phyloP scores from a whole-genome alignment of 805 yeast genomes.

The Saturnispora silvae region DNA sequence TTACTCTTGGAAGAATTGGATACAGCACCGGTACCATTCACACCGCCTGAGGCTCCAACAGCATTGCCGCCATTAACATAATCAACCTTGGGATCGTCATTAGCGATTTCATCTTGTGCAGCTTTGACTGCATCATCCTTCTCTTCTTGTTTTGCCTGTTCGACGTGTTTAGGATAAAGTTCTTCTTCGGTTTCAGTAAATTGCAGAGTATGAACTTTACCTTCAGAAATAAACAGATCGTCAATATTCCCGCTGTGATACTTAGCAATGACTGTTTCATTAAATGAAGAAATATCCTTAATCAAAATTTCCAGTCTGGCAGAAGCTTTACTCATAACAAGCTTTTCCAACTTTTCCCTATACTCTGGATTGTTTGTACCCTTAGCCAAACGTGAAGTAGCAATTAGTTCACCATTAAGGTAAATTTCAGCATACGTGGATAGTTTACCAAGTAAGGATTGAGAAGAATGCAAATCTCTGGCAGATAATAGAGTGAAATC shows the following conservation, averaged over 20 bases:
- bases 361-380: conserved; percentile 66
- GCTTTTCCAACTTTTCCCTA: conserved; percentile 51
- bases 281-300: conserved; percentile 47
- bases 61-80: too few relatives aligned
- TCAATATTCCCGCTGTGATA: conserved; percentile 41
- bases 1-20: too few relatives aligned
- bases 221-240: conserved; percentile 38
- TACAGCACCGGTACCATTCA: too few relatives aligned
- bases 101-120: too few relatives aligned
- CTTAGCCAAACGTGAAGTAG: conserved; percentile 49
- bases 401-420: conserved; percentile 45
- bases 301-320: conserved; percentile 47
- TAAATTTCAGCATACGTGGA: conserved; percentile 63
- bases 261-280: conserved; percentile 41
- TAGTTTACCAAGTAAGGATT: conserved; percentile 40
- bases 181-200: conserved; percentile 40
- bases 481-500: conserved; percentile 55
- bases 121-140: too few relatives aligned
- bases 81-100: too few relatives aligned
- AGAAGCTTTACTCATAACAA: conserved; percentile 49
- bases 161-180: too few relatives aligned
- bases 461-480: conserved; percentile 40
- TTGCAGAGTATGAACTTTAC: conserved; percentile 41
- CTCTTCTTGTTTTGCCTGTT: too few relatives aligned
- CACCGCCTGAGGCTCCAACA: too few relatives aligned